Percentiles rank a stretch among this genome's conserved stretches.
Evolutionary conservation across 305 asterid species (phyloP).

Genomic region (Fraxinus ornus): DNA sequence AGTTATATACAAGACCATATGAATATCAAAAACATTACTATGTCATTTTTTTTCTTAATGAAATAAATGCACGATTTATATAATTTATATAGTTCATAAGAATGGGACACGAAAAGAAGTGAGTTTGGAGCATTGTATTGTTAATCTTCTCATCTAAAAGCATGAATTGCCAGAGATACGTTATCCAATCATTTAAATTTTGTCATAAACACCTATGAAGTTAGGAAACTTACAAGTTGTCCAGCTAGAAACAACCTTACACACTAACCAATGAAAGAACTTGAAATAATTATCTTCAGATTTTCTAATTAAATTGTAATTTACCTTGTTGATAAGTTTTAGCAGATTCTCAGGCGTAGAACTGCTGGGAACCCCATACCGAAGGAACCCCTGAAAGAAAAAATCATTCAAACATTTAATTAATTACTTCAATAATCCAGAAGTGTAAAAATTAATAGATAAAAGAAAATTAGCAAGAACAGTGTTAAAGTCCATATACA

Average conservation of each 20-base stretch:
- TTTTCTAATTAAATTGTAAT: conserved; percentile 4
- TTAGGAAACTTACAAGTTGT: background rate
- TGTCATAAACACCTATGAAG: background rate
- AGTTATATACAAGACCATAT: background rate
- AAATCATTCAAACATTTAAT: background rate
- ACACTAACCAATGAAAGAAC: background rate
- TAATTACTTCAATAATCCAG: background rate
- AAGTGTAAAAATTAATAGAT: background rate
- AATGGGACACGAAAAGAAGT: background rate
- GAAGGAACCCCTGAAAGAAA: conserved; percentile 68
- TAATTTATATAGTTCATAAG: background rate
- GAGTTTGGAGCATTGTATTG: background rate
- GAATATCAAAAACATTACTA: background rate
- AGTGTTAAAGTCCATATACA: conserved; percentile 34
- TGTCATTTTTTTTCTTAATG: background rate
- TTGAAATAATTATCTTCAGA: background rate
- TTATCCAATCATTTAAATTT: background rate
- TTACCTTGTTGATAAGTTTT: no score
- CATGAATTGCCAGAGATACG: background rate
- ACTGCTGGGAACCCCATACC: conserved; percentile 60
- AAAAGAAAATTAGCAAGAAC: background rate
- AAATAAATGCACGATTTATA: background rate
- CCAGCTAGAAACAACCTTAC: background rate
- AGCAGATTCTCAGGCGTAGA: no score
- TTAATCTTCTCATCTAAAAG: background rate